Conservation (phyloP, 257 asterid species). For the Misopates orontium region DNA sequence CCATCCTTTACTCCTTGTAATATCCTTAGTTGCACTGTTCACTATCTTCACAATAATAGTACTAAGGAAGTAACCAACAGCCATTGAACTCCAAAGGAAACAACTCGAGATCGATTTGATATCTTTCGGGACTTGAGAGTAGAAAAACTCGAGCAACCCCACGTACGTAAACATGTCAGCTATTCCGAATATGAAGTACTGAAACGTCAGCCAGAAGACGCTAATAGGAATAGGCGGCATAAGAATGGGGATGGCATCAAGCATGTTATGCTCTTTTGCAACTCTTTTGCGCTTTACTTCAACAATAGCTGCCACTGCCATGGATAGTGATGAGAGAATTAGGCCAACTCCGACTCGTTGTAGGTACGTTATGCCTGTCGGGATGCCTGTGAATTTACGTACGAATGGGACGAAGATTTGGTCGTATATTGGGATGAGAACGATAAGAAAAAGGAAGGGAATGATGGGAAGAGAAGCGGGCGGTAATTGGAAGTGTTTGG, state of each 20-base stretch:
- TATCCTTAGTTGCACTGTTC: slow-evolving; percentile 47
- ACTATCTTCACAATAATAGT: slow-evolving; percentile 66
- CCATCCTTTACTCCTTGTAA: slow-evolving; percentile 67
- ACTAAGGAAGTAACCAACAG: slow-evolving; percentile 67
- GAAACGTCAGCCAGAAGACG: slow-evolving; percentile 77
- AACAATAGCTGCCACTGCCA: slow-evolving; percentile 59
- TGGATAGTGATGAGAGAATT: slow-evolving; percentile 61
- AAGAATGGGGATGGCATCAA: slow-evolving; percentile 53
- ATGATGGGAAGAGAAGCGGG: slow-evolving; percentile 72
- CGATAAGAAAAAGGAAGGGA: slow-evolving; percentile 51
- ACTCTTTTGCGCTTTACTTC: slow-evolving; percentile 64
- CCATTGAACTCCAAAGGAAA: slow-evolving; percentile 74
- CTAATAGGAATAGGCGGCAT: slow-evolving; percentile 70
- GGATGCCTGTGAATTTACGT: slow-evolving; percentile 55
- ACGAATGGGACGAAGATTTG: slow-evolving; percentile 50
- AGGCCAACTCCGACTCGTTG: slow-evolving; percentile 79
- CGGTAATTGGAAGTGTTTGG: slow-evolving; percentile 51
- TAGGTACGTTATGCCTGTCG: slow-evolving; percentile 69
- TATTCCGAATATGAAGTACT: slow-evolving; percentile 75
- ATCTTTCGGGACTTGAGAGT: slow-evolving; percentile 60
- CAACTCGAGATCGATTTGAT: slow-evolving; percentile 70
- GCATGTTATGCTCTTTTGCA: slow-evolving; percentile 46
- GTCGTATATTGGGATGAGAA: slow-evolving; percentile 62
- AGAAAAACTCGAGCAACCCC: slow-evolving; percentile 76
- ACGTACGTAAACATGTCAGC: slow-evolving; percentile 84